These are phyloP conservation scores for Fusarium goolgardi DNA, from an alignment of 2,329 filamentous ascomycete species.

Conservation along the genomic window DNA sequence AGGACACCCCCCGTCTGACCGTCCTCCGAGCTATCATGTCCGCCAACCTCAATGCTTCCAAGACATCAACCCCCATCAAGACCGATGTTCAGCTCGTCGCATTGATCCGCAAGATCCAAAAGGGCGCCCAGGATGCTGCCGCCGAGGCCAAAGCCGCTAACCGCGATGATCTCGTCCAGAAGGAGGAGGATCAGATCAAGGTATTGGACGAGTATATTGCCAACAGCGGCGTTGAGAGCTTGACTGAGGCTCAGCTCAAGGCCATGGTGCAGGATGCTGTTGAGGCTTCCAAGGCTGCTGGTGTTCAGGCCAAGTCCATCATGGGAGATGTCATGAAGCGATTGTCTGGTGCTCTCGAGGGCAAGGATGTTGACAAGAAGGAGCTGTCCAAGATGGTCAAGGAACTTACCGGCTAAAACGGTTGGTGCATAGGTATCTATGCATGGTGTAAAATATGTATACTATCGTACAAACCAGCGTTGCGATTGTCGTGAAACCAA, in stretches of 20 bases:
- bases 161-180: constrained; percentile 75
- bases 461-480: constrained; percentile 28
- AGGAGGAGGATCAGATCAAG: constrained; percentile 73
- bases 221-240: constrained; percentile 67
- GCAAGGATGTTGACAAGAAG: constrained; percentile 72
- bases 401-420: constrained; percentile 51
- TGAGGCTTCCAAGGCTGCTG: constrained; percentile 61
- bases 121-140: constrained; percentile 67
- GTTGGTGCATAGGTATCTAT: background rate
- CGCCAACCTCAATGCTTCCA: constrained; percentile 79
- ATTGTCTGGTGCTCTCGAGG: constrained; percentile 67
- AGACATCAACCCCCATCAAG: constrained; percentile 75
- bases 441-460: constrained; percentile 44
- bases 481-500: constrained; percentile 16
- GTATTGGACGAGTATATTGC: constrained; percentile 75
- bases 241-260: constrained; percentile 69
- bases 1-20: constrained; percentile 71
- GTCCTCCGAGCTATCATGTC: constrained; percentile 77
- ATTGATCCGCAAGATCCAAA: constrained; percentile 73
- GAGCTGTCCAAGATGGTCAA: constrained; percentile 72
- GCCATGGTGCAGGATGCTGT: constrained; percentile 64
- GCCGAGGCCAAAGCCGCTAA: constrained; percentile 73
- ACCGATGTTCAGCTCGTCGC: constrained; percentile 76
- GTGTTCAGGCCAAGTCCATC: constrained; percentile 57
- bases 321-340: constrained; percentile 73